Evolutionary conservation across 2,329 filamentous ascomycete species (phyloP).

Genomic region (Davidsoniella neocaledoniae): DNA sequence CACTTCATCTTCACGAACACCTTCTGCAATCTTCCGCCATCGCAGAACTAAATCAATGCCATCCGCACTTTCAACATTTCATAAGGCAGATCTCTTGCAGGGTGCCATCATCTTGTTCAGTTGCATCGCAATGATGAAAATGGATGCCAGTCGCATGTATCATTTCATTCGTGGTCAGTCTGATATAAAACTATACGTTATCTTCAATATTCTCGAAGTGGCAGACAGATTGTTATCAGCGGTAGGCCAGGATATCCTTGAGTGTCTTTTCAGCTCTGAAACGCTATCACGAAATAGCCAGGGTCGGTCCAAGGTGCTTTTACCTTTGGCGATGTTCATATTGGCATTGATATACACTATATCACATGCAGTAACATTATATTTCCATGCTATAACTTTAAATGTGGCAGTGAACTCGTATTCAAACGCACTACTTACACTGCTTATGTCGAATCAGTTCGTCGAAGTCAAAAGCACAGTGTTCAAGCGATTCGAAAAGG

Average conservation of each 20-base stretch:
- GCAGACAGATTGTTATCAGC: slow-evolving; percentile 80
- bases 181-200: slow-evolving; percentile 95
- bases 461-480: slow-evolving; percentile 98
- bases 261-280: slow-evolving; percentile 87
- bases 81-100: slow-evolving; percentile 91
- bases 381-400: slow-evolving; percentile 94
- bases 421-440: slow-evolving; percentile 81
- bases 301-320: slow-evolving; percentile 76
- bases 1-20: slow-evolving; percentile 14
- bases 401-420: slow-evolving; percentile 99
- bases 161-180: slow-evolving; percentile 93
- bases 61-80: slow-evolving; percentile 66
- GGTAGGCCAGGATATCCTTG: slow-evolving; percentile 86
- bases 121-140: slow-evolving; percentile 68
- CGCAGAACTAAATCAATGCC: slow-evolving; percentile 69
- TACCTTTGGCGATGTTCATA: slow-evolving; percentile 82
- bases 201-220: slow-evolving; percentile 93
- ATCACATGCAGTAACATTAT: slow-evolving; percentile 69
- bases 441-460: slow-evolving; percentile 93
- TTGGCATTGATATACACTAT: slow-evolving; percentile 79
- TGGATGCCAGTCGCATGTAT: slow-evolving; percentile 96
- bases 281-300: slow-evolving; percentile 75
- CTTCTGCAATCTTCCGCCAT: slow-evolving; percentile 30
- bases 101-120: slow-evolving; percentile 76
- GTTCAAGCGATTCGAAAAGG: slow-evolving; percentile 97